Base-by-base conservation (phyloP, 352 stramenopile genomes). In the Globisporangium spinosum region DNA sequence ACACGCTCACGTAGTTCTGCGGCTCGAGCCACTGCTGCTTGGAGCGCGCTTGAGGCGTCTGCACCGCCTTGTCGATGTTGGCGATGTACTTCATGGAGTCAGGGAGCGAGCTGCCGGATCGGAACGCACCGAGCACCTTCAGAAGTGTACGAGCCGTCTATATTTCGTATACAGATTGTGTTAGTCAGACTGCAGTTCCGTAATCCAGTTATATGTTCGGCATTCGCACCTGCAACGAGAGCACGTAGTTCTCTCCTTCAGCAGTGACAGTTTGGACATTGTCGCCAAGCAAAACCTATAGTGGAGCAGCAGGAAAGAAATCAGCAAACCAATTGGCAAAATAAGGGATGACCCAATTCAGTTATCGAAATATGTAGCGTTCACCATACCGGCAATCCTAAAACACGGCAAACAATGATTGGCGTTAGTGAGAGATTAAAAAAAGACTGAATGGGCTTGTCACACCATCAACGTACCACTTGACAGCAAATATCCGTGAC, bases 1-100 rank as follows among this genome's bases (percentile, higher is more conserved):
- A 27, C 25, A 27, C 25, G 1, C 34, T 79, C 58, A 77, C 76
- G 51, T 85, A 89, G 38, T 45, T 45, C 12, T 45, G 38, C 13
- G 38, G 38, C 12, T 45, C 38, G 38, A 45, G 38, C 38, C 38
- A 45, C 13, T 45, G 13, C 38, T 45, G 38, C 38, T 45, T 45
- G 38, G 38, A 45, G 38, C 38, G 38, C 3, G 38, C 38, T 45
- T 45, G 38, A 17, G 38, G 38, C 2, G 38, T 45, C 38, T 20
- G 38, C 38, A 45, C 38, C 38, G 38, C 38, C 38, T 45, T 45
- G 38, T 45, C 38, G 38, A 45, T 47, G 38, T 47, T 47, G 38
- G 38, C 38, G 38, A 47, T 47, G 38, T 47, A 47, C 38, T 47
- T 47, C 38, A 47, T 47, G 38, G 38, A 47, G 13, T 47, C 38